Evolutionary conservation across 495 filamentous ascomycete genomes (phyloP).

Genomic region (Poronia punctata): DNA sequence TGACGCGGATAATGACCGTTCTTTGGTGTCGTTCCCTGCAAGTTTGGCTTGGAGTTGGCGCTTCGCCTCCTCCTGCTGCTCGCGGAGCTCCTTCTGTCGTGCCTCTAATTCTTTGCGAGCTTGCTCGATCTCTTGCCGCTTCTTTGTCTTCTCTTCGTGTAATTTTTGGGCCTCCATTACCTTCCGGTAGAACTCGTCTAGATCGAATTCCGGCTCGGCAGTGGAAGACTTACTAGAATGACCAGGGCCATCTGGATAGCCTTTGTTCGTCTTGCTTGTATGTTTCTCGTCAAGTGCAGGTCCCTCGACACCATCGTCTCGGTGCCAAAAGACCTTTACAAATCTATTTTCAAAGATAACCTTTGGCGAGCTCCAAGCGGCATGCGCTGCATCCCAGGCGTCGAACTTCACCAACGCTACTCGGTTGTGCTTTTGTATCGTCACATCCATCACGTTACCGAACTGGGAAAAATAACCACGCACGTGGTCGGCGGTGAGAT

Average conservation of each 20-base stretch:
- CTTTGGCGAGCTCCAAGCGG: constrained; percentile 84
- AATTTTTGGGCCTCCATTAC: constrained; percentile 74
- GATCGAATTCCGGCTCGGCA: constrained; percentile 57
- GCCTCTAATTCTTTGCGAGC: constrained; percentile 66
- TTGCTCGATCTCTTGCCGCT: constrained; percentile 66
- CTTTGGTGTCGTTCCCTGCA: constrained; percentile 43
- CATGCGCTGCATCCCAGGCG: constrained; percentile 63
- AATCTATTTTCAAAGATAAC: constrained; percentile 96
- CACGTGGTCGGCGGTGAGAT: constrained; percentile 67
- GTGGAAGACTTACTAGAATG: constrained; percentile 16
- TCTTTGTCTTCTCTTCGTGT: constrained; percentile 68
- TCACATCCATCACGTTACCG: constrained; percentile 65
- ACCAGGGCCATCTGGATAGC: constrained; percentile 6
- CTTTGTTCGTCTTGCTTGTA: constrained; percentile 18
- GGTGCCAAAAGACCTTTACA: constrained; percentile 96
- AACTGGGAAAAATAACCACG: constrained; percentile 80
- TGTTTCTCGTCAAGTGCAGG: constrained; percentile 13
- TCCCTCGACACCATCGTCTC: constrained; percentile 44
- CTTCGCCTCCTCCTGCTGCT: constrained; percentile 70
- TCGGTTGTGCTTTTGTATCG: constrained; percentile 68
- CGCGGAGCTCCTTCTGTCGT: constrained; percentile 66
- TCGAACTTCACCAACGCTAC: constrained; percentile 79
- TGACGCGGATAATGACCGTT: constrained; percentile 5
- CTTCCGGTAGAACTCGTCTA: constrained; percentile 67
- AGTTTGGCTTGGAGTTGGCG: constrained; percentile 51